Percentiles rank a stretch among this genome's conserved stretches.
phyloP scores from a whole-genome alignment of 2,329 filamentous ascomycete species.

The Penicillium sclerotigenum region DNA sequence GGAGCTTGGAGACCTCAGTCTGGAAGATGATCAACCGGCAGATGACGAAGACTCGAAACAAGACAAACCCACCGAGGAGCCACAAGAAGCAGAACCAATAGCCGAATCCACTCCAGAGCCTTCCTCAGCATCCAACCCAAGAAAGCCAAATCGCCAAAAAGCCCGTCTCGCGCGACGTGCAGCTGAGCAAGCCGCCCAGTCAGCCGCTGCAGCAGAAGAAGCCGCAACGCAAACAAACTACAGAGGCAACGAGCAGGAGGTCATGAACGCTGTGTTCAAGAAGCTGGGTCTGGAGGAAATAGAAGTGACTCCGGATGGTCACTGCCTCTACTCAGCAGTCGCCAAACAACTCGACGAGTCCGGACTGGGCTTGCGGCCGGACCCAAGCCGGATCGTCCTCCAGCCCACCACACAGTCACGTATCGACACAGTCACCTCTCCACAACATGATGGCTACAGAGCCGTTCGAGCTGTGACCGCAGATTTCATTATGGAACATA shows the following conservation, averaged over 20 bases:
- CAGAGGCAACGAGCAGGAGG: conserved; percentile 64
- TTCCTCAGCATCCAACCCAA: conserved; percentile 33
- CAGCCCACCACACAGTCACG: conserved; percentile 31
- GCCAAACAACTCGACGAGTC: conserved; percentile 71
- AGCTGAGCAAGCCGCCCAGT: conserved; percentile 72
- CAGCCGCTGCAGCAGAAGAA: conserved; percentile 68
- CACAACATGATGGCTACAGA: conserved; percentile 57
- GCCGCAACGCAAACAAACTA: conserved; percentile 71
- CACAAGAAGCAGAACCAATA: conserved; percentile 1
- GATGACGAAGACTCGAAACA: conserved; percentile 14
- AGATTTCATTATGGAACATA: conserved; percentile 69
- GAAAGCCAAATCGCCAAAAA: conserved; percentile 87
- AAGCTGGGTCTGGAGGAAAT: conserved; percentile 66
- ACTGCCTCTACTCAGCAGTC: conserved; percentile 90
- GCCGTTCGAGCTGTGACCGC: conserved; percentile 69
- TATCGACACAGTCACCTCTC: conserved; percentile 32
- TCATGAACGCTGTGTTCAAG: conserved; percentile 67
- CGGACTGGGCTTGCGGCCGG: conserved; percentile 38
- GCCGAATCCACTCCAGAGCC: conserved; percentile 6
- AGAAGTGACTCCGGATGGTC: conserved; percentile 83
- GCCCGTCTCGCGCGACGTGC: conserved; percentile 84
- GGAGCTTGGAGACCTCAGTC: conserved; percentile 32
- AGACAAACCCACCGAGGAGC: conserved; percentile 3
- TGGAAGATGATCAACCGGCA: conserved; percentile 27
- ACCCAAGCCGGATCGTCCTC: conserved; percentile 34